Evolutionary conservation across 1,139 yeast genomes (phyloP), one percentile per base, ranked within the genome.

Genomic region (Taphrina pruni): DNA sequence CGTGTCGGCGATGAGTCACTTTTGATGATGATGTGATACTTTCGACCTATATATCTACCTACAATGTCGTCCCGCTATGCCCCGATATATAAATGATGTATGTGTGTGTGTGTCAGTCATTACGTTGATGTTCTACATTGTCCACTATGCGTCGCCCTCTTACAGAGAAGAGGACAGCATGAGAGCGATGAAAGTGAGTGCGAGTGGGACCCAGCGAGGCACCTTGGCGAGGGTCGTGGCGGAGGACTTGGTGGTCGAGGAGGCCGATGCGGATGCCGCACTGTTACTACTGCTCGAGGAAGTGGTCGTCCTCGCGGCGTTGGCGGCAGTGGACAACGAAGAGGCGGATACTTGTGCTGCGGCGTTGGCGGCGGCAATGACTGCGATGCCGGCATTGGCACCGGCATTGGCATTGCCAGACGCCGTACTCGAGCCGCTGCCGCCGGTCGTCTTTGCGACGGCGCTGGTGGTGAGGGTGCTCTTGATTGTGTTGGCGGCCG

Each of bases 321-420:
- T 36, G 26, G 43, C 14, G 21, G 21, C 35, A 6, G 58, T 54
- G 20, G 41, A 6, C 11, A 26, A 32, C 21, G 21, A 38, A n/a
- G 58, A 35, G 54, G 36, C 35, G n/a, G 54, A 21, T 9, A 50
- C 54, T 50, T 50, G 54, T 21, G 54, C 48, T 45, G 48, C 54
- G 54, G 54, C 54, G 36, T 32, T 35, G n/a, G 48, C 54, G 54
- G 54, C 54, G 36, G 54, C 54, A 26, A 50, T 50, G n/a, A 50
- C 54, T 17, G 54, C 54, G 36, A 50, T n/a, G 32, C 36, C 54
- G 2, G 36, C 36, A 5, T 20, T 38, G 26, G 26, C 20, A 4
- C 2, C 1, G 7, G 57, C 11, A 17, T 9, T 8, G 11, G 43
- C 43, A 9, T 12, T 32, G 12, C 43, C 21, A n/a, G 58, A 39